Evolutionary conservation across 768 basidiomycete genomes (phyloP).

Genomic region (Trametes villosa): DNA sequence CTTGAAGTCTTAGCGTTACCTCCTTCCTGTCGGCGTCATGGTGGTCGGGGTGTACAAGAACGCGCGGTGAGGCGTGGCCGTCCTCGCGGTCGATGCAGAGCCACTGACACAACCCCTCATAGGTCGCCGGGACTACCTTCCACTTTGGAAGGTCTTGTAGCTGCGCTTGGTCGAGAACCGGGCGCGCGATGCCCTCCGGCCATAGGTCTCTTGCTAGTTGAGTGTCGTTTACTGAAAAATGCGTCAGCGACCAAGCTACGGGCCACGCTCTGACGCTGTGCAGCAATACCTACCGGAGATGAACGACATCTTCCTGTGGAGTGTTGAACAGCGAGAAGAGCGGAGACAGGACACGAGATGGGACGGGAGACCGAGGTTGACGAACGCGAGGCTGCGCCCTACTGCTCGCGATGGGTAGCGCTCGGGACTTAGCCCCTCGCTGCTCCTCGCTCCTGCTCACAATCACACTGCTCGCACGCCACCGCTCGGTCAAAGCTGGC

Average conservation of each 20-base stretch:
- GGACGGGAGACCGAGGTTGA: too few species aligned
- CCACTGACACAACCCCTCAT: background rate
- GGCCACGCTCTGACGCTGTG: background rate
- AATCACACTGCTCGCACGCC: too few species aligned
- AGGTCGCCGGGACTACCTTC: background rate
- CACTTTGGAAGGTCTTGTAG: background rate
- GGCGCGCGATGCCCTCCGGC: background rate
- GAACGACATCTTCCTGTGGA: too few species aligned
- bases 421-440: too few species aligned
- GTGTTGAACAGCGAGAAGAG: too few species aligned
- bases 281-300: background rate
- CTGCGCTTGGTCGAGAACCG: background rate
- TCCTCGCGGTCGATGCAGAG: background rate
- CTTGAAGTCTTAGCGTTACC: background rate
- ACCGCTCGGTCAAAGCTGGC: too few species aligned
- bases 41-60: background rate
- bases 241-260: too few species aligned
- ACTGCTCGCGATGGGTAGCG: too few species aligned
- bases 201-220: background rate
- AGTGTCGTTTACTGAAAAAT: background rate
- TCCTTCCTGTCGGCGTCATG: background rate
- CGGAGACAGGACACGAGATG: too few species aligned
- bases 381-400: too few species aligned
- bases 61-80: background rate
- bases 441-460: too few species aligned